Percentiles rank a stretch among this genome's conserved stretches.
These are phyloP conservation scores for Rubia tinctorum DNA, from an alignment of 305 asterid species.

Conservation along the genomic window DNA sequence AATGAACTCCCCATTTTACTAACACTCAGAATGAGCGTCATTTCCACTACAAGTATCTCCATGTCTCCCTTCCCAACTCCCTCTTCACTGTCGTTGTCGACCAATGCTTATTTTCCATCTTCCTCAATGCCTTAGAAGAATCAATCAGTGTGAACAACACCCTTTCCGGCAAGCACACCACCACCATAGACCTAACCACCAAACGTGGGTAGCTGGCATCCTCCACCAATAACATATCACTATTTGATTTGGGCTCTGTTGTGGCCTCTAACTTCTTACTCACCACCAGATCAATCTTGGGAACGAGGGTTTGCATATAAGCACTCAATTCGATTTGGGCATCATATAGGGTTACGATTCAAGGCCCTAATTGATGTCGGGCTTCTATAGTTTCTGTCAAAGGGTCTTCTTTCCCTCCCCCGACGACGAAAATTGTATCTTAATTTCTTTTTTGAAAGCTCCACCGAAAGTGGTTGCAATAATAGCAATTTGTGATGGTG, in stretches of 20 bases:
- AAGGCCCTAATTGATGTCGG: slow-evolving; percentile 62
- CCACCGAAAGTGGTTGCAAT: no score
- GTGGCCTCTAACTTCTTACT: slow-evolving; percentile 17
- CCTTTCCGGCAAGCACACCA: slow-evolving; percentile 78
- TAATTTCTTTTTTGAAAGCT: slow-evolving; percentile 27
- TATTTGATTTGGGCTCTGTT: slow-evolving; percentile 31
- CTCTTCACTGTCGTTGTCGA: slow-evolving; percentile 47
- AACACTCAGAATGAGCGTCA: slow-evolving; percentile 31
- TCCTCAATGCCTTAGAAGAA: slow-evolving; percentile 70
- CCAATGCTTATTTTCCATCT: slow-evolving; percentile 71
- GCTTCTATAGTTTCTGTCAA: slow-evolving; percentile 46
- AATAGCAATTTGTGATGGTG: no score
- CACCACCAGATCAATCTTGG: slow-evolving; percentile 32
- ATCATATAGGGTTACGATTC: slow-evolving; percentile 57
- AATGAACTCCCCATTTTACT: no score
- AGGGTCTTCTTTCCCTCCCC: slow-evolving; percentile 33
- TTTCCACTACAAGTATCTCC: slow-evolving; percentile 70
- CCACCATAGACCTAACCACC: slow-evolving; percentile 86
- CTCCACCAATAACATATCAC: slow-evolving; percentile 48
- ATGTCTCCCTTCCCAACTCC: slow-evolving; percentile 90
- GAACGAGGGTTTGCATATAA: slow-evolving; percentile 59
- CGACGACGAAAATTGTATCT: slow-evolving; percentile 25
- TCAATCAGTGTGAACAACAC: slow-evolving; percentile 73
- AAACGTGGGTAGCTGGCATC: slow-evolving; percentile 66
- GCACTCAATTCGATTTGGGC: slow-evolving; percentile 77